Conservation (phyloP, 192 early-diverging fungal species). For the Geosiphon pyriformis region DNA sequence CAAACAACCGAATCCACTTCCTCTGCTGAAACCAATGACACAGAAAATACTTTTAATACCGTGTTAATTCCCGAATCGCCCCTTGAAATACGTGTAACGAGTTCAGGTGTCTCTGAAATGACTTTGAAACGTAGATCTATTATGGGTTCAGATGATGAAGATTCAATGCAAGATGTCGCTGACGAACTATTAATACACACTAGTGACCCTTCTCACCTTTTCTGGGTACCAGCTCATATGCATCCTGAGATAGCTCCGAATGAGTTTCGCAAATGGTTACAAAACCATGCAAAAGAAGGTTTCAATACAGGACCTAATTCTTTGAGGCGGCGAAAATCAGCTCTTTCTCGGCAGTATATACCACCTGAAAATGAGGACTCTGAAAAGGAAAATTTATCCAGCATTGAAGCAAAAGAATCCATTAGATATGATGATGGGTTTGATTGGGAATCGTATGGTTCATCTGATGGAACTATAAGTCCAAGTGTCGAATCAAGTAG, state of each 20-base stretch:
- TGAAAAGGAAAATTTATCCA: not conserved
- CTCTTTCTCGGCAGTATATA: conserved; percentile 37
- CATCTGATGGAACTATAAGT: conserved; percentile 11
- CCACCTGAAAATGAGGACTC: conserved; percentile 27
- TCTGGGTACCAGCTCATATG: conserved; percentile 44
- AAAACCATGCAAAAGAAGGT: conserved; percentile 32
- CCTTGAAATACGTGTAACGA: not conserved
- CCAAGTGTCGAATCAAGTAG: conserved; percentile 12
- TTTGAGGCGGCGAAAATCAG: conserved; percentile 34
- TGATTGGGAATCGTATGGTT: conserved; percentile 5
- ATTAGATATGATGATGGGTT: not conserved
- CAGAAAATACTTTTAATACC: not conserved
- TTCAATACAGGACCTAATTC: conserved; percentile 25
- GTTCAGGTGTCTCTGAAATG: not conserved
- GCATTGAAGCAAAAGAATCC: not conserved
- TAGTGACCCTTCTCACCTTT: conserved; percentile 37
- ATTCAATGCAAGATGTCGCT: not conserved
- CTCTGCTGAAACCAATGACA: not conserved
- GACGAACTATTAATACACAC: conserved; percentile 39
- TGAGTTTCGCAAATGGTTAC: conserved; percentile 40
- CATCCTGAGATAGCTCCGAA: conserved; percentile 45
- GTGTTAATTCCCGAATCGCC: not conserved
- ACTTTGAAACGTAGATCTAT: conserved; percentile 20
- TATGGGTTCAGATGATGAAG: conserved; percentile 4
- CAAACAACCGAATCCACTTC: not conserved